Evolutionary conservation across 495 filamentous ascomycete species (phyloP).

Genomic region (Penicillium malachiteum): DNA sequence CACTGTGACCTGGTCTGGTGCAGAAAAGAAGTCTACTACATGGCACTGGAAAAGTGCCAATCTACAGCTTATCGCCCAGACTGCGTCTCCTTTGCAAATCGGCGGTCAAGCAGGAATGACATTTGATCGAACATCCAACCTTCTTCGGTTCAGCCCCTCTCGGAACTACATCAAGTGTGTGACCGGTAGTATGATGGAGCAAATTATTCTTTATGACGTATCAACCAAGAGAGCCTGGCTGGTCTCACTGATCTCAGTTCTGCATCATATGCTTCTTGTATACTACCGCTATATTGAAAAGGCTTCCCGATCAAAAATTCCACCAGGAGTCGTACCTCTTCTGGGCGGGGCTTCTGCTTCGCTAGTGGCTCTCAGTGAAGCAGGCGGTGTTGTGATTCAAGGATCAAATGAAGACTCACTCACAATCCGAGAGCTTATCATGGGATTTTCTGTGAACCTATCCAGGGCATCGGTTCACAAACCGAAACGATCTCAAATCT

Average conservation of each 20-base stretch:
- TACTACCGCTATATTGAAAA: slow-evolving; percentile 1
- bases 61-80: neutral
- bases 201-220: slow-evolving; percentile 13
- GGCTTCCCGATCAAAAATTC: neutral
- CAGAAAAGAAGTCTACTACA: slow-evolving; percentile 2
- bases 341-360: neutral
- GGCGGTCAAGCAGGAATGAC: slow-evolving; percentile 2
- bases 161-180: slow-evolving; percentile 8
- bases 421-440: slow-evolving; percentile 5
- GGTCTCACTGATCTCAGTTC: slow-evolving; percentile 4
- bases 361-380: neutral
- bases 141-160: slow-evolving; percentile 1
- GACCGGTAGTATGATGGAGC: neutral
- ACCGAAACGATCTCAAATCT: slow-evolving; percentile 3
- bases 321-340: neutral
- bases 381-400: slow-evolving; percentile 1
- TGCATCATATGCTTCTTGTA: slow-evolving; percentile 15
- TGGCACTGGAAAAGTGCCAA: slow-evolving; percentile 10
- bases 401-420: neutral
- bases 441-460: slow-evolving; percentile 9
- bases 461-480: neutral
- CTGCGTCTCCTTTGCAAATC: slow-evolving; percentile 7
- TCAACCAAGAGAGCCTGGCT: slow-evolving; percentile 11
- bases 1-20: slow-evolving; percentile 9
- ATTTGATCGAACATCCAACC: neutral